Evolutionary conservation across 192 early-diverging fungal genomes (phyloP).

Genomic region (Gryganskiella cystojenkinii): DNA sequence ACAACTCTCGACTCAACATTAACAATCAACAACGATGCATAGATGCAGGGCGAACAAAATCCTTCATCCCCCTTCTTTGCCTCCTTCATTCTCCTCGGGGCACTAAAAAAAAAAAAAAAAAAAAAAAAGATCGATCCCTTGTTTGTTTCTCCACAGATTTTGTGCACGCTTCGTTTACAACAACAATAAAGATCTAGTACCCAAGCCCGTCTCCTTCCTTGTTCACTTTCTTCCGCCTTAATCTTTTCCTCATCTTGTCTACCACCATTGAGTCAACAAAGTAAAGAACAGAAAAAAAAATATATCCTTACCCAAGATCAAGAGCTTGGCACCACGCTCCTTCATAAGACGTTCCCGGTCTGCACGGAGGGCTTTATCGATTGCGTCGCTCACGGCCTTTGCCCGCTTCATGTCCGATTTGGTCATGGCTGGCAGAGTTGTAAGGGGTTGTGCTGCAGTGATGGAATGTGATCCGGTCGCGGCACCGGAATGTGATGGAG

Average conservation of each 20-base stretch:
- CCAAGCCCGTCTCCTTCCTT: neutral
- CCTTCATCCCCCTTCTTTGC: neutral
- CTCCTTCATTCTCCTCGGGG: neutral
- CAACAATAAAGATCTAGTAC: neutral
- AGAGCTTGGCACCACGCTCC: constrained; percentile 41
- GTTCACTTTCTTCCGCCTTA: neutral
- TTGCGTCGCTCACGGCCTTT: constrained; percentile 45
- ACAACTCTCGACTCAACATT: no score
- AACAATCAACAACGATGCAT: no score
- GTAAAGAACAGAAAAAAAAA: neutral
- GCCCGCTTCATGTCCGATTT: constrained; percentile 36
- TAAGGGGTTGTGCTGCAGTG: constrained; percentile 10
- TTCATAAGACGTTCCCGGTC: constrained; percentile 45
- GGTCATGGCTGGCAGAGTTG: neutral
- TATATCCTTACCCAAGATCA: constrained; percentile 46
- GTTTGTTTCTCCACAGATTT: neutral
- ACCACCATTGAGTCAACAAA: neutral
- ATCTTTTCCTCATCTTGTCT: no score
- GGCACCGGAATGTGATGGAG: neutral
- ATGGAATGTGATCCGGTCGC: constrained; percentile 19
- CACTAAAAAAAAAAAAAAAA: no score
- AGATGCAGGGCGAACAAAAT: neutral
- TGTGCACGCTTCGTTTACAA: neutral
- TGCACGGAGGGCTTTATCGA: constrained; percentile 31
- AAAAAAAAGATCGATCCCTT: no score